Conservation (phyloP, 306 rosid genomes). For the Citrullus colocynthis region DNA sequence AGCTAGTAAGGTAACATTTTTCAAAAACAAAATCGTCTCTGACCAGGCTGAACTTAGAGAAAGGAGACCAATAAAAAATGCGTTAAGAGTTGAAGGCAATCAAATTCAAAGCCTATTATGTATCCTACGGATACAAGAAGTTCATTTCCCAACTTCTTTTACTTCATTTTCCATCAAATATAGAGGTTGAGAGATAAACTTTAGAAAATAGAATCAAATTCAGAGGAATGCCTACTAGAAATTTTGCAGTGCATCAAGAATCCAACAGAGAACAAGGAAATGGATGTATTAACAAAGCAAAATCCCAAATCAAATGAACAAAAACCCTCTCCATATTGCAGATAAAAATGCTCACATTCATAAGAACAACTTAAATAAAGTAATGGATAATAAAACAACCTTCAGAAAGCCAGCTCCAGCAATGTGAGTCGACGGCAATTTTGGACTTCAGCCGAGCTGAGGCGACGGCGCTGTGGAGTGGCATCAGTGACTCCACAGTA, state of each 20-base stretch:
- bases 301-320: background rate
- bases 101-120: background rate
- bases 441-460: conserved; percentile 73
- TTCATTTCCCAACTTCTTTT: background rate
- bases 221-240: background rate
- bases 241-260: background rate
- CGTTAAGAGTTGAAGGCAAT: background rate
- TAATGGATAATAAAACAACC: conserved; percentile 20
- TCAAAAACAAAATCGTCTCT: background rate
- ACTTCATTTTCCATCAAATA: background rate
- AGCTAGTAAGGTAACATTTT: background rate
- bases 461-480: conserved; percentile 77
- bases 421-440: conserved; percentile 54
- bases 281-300: background rate
- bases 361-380: background rate
- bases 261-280: background rate
- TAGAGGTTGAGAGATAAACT: background rate
- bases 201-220: background rate
- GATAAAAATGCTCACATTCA: background rate
- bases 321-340: background rate
- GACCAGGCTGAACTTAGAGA: background rate
- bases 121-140: background rate
- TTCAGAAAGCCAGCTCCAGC: conserved; percentile 87
- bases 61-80: background rate
- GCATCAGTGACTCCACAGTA: conserved; percentile 64